phyloP scores from a whole-genome alignment of 345 rosid genomes.

The Hibiscus trionum region DNA sequence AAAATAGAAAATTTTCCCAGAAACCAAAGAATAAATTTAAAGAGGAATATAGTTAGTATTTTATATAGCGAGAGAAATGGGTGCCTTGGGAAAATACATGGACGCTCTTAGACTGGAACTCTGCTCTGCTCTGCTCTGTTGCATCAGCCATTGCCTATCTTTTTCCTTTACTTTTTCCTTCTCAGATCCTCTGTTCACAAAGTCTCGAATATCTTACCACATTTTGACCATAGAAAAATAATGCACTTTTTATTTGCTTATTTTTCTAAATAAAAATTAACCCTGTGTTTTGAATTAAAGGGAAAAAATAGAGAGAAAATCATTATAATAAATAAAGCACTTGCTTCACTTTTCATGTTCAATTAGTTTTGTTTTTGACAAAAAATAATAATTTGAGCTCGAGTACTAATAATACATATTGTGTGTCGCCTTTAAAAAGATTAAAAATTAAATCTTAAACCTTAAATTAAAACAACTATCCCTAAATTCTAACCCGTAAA shows the following conservation, averaged over 20 bases:
- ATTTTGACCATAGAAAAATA: constrained; percentile 1
- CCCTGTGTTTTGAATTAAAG: no score
- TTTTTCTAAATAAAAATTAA: no score
- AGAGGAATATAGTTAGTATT: background rate
- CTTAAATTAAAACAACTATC: no score
- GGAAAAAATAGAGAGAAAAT: no score
- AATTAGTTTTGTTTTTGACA: no score
- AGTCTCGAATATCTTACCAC: constrained; percentile 9
- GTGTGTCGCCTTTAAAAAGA: no score
- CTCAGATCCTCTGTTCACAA: background rate
- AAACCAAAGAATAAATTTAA: background rate
- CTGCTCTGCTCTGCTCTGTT: background rate
- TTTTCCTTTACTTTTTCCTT: background rate
- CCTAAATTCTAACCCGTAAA: no score
- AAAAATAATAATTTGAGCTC: no score
- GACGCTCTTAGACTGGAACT: constrained; percentile 9
- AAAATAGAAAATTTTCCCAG: background rate
- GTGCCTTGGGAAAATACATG: constrained; percentile 22
- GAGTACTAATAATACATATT: no score
- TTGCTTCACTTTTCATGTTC: no score
- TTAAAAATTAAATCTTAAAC: no score
- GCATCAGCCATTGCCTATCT: background rate
- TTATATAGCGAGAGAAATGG: background rate
- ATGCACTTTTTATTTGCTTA: background rate
- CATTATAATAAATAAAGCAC: no score